phyloP scores from a whole-genome alignment of 1,284 basidiomycete species.

The Tetrapyrgos nigripes region DNA sequence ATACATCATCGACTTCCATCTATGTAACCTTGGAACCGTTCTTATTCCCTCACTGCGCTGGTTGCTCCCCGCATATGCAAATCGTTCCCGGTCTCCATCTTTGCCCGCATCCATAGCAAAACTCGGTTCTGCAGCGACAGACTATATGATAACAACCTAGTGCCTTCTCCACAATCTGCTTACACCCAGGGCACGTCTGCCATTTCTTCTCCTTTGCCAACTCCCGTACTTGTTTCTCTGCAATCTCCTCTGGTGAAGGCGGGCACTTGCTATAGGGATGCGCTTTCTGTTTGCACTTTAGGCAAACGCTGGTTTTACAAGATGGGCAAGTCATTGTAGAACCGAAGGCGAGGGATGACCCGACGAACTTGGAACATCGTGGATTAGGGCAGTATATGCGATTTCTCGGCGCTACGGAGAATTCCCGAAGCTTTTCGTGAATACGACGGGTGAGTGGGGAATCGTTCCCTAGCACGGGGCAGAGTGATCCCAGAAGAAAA shows the following conservation, averaged over 20 bases:
- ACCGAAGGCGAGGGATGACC: constrained; percentile 26
- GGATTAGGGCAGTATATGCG: constrained; percentile 47
- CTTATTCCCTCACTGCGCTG: background rate
- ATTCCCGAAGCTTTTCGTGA: constrained; percentile 41
- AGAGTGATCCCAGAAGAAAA: background rate
- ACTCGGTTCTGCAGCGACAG: constrained; percentile 25
- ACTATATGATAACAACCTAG: constrained; percentile 29
- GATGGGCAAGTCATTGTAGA: constrained; percentile 24
- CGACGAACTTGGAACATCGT: constrained; percentile 49
- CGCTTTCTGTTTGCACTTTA: constrained; percentile 40
- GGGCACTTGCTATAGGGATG: constrained; percentile 32
- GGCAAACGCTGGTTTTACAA: constrained; percentile 40
- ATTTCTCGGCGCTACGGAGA: constrained; percentile 33
- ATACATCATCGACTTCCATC: no score
- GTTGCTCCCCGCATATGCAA: background rate
- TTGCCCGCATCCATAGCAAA: constrained; percentile 29
- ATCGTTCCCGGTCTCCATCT: background rate
- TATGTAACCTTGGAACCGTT: no score
- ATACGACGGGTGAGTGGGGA: constrained; percentile 29
- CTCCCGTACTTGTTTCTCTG: constrained; percentile 7
- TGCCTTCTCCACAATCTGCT: constrained; percentile 25
- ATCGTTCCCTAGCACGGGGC: no score
- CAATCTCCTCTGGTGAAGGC: constrained; percentile 6
- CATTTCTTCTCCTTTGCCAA: constrained; percentile 26
- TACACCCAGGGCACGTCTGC: constrained; percentile 27